Conservation (phyloP, 2,329 filamentous ascomycete species). For the Stagonosporopsis cucurbitacearum region DNA sequence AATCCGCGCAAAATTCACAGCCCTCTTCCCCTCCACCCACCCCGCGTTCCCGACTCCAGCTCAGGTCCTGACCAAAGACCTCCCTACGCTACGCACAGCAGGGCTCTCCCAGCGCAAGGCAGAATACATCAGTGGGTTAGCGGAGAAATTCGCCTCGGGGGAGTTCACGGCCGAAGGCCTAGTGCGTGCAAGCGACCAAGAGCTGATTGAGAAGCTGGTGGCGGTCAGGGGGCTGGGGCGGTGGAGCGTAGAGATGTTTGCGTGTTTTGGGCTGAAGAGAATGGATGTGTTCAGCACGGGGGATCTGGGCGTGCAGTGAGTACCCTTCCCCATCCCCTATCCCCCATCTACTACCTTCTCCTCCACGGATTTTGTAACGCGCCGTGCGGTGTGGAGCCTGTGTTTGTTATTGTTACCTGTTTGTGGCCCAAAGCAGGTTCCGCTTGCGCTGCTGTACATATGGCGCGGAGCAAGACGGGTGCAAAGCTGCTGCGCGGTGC, state of each 20-base stretch:
- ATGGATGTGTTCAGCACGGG: slow-evolving; percentile 93
- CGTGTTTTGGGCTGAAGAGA: slow-evolving; percentile 90
- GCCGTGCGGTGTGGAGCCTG: background rate
- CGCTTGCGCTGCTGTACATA: background rate
- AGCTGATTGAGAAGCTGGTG: slow-evolving; percentile 80
- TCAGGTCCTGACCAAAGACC: slow-evolving; percentile 67
- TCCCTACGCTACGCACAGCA: slow-evolving; percentile 76
- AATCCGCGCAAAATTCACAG: slow-evolving; percentile 73
- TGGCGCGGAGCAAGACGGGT: no score
- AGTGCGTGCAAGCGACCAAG: slow-evolving; percentile 80
- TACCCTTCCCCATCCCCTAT: slow-evolving; percentile 26
- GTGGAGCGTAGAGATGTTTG: slow-evolving; percentile 94
- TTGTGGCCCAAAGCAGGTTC: background rate
- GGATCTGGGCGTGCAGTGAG: slow-evolving; percentile 86
- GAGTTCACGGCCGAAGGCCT: slow-evolving; percentile 80
- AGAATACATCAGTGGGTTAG: slow-evolving; percentile 88
- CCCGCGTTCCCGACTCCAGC: slow-evolving; percentile 75
- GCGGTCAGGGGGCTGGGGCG: slow-evolving; percentile 85
- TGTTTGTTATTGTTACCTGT: background rate
- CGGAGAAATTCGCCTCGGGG: slow-evolving; percentile 77
- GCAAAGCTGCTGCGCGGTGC: background rate
- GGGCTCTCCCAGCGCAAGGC: slow-evolving; percentile 94
- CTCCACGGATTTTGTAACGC: background rate
- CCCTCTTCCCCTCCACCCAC: slow-evolving; percentile 59
- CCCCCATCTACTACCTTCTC: no score